Percentiles rank a stretch among this genome's conserved stretches.
Conservation (phyloP, 345 rosid genomes). For the Salix caprea region DNA sequence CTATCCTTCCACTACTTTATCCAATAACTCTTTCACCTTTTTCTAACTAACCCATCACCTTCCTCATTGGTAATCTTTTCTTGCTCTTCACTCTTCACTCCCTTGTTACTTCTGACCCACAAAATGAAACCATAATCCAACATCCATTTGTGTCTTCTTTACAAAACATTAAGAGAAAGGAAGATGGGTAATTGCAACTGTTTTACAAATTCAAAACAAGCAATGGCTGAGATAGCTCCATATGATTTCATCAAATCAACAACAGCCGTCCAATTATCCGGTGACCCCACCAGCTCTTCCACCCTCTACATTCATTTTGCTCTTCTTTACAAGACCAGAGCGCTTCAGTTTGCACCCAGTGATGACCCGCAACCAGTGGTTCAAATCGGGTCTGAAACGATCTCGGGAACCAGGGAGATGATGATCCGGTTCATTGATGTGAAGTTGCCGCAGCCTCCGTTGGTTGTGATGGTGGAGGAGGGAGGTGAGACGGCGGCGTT, state of each 20-base stretch:
- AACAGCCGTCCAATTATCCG: slow-evolving; percentile 29
- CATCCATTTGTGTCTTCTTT: background rate
- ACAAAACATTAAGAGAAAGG: background rate
- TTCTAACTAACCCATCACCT: background rate
- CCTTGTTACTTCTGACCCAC: background rate
- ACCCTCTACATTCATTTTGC: slow-evolving; percentile 52
- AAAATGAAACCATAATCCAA: background rate
- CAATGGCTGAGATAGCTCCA: slow-evolving; percentile 51
- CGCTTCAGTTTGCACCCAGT: slow-evolving; percentile 39
- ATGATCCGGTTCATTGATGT: slow-evolving; percentile 50
- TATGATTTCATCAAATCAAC: slow-evolving; percentile 32
- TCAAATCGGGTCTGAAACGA: slow-evolving; percentile 43
- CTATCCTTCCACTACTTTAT: background rate
- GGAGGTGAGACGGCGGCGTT: slow-evolving; percentile 39
- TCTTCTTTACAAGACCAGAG: slow-evolving; percentile 43
- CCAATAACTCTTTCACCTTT: background rate
- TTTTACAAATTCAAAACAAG: slow-evolving; percentile 25
- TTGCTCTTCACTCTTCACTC: slow-evolving; percentile 5
- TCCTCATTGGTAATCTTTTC: background rate
- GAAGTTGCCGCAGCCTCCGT: slow-evolving; percentile 47
- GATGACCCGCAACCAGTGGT: slow-evolving; percentile 27
- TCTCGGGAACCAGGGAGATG: slow-evolving; percentile 42
- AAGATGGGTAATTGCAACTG: slow-evolving; percentile 28
- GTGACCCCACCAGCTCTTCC: slow-evolving; percentile 20
- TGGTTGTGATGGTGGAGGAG: slow-evolving; percentile 20